phyloP scores from a whole-genome alignment of 2,329 filamentous ascomycete species.

The Exophiala bonariae region DNA sequence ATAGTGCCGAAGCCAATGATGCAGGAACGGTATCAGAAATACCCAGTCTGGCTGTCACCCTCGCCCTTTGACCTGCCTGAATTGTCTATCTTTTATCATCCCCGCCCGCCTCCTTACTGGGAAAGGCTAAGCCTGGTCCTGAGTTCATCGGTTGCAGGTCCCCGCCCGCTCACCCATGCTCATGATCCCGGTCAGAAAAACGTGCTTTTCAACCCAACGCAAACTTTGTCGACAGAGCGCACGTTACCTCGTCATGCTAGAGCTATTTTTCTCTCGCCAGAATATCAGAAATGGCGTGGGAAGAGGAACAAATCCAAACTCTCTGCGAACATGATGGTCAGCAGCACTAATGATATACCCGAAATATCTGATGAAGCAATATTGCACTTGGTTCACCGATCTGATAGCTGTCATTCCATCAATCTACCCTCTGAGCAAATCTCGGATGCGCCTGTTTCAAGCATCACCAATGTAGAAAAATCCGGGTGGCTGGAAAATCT shows the following conservation, averaged over 20 bases:
- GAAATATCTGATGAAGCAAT: too few relatives aligned
- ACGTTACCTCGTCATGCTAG: too few relatives aligned
- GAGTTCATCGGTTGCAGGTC: neutral
- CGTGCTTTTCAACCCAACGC: neutral
- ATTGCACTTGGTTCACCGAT: too few relatives aligned
- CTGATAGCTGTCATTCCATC: too few relatives aligned
- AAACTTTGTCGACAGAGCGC: too few relatives aligned
- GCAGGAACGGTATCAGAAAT: constrained; percentile 27
- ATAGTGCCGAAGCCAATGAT: constrained; percentile 6
- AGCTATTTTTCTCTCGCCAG: too few relatives aligned
- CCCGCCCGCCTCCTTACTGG: neutral
- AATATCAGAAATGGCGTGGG: too few relatives aligned
- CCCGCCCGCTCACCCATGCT: neutral
- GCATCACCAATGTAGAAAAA: neutral
- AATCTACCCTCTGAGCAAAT: too few relatives aligned
- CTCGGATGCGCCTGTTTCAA: neutral
- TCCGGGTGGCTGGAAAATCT: neutral
- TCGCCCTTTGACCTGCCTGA: constrained; percentile 3
- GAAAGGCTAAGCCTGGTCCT: neutral
- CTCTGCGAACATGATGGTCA: too few relatives aligned
- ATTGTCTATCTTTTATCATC: neutral
- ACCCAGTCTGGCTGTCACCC: constrained; percentile 2
- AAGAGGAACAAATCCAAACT: too few relatives aligned
- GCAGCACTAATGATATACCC: too few relatives aligned
- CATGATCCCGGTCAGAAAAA: too few relatives aligned